A percentile compares a stretch with the other conserved stretches of the same genome.
Evolutionary conservation across 225 moss, liverwort and hornwort genomes (phyloP).

Genomic region (Marchantia polymorpha): DNA sequence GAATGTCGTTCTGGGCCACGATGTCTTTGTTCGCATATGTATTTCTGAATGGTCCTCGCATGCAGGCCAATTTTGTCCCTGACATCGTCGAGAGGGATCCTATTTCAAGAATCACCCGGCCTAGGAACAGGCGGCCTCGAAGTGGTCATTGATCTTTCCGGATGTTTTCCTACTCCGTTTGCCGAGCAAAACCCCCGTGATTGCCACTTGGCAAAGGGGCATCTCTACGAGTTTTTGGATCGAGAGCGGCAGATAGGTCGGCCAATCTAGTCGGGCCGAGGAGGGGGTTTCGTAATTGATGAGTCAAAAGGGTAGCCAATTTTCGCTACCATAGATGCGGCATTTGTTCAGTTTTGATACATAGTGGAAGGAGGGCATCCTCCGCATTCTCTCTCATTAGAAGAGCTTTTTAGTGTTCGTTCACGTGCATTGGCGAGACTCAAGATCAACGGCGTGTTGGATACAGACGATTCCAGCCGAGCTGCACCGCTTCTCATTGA

Average conservation of each 20-base stretch:
- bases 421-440: no score
- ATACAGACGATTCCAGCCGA: no score
- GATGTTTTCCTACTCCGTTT: neutral
- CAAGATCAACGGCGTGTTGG: no score
- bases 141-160: neutral
- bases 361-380: neutral
- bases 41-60: constrained; percentile 33
- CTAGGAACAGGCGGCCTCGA: constrained; percentile 14
- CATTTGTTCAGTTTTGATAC: neutral
- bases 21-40: constrained; percentile 33
- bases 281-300: neutral
- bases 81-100: constrained; percentile 41
- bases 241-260: neutral
- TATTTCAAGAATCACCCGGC: constrained; percentile 36
- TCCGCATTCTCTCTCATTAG: no score
- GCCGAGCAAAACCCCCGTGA: no score
- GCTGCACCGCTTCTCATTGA: no score
- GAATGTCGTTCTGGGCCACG: constrained; percentile 30
- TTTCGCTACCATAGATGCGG: neutral
- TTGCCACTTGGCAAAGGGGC: neutral
- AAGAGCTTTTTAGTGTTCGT: no score
- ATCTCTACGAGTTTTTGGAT: neutral
- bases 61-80: constrained; percentile 41
- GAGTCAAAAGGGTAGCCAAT: neutral
- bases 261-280: neutral